Evolutionary conservation across 257 asterid genomes (phyloP).

Genomic region (Solanum chiquidenum): DNA sequence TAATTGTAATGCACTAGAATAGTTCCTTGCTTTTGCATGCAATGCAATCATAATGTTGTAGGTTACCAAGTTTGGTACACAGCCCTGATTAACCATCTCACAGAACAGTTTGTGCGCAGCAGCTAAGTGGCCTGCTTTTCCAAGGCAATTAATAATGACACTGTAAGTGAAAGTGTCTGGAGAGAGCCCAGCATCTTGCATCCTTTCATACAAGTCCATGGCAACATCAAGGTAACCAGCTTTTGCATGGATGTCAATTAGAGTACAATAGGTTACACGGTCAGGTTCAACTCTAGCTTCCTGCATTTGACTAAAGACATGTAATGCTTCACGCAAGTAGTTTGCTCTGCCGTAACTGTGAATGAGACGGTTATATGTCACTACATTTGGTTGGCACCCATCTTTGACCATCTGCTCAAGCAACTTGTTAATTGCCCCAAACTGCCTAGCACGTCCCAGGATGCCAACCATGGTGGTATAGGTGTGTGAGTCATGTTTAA

Average conservation of each 20-base stretch:
- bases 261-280: constrained; percentile 92
- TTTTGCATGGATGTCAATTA: constrained; percentile 93
- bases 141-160: constrained; percentile 90
- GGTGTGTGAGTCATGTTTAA: constrained; percentile 87
- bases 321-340: constrained; percentile 63
- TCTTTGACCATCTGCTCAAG: constrained; percentile 75
- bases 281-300: constrained; percentile 75
- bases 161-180: constrained; percentile 96
- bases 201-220: constrained; percentile 70
- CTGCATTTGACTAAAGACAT: constrained; percentile 70
- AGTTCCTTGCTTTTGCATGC: constrained; percentile 91
- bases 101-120: constrained; percentile 70
- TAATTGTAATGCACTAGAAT: constrained; percentile 63
- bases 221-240: constrained; percentile 91
- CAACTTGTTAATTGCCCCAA: constrained; percentile 54
- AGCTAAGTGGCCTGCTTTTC: constrained; percentile 87
- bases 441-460: constrained; percentile 87
- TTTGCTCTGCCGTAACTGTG: constrained; percentile 94
- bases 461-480: constrained; percentile 97
- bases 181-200: constrained; percentile 94
- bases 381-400: constrained; percentile 81
- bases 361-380: constrained; percentile 85
- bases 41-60: constrained; percentile 88
- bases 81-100: constrained; percentile 86
- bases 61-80: constrained; percentile 81